A percentile compares a stretch with the other conserved stretches of the same genome.
phyloP scores from a whole-genome alignment of 495 filamentous ascomycete species.

The Tetracladium marchalianum region DNA sequence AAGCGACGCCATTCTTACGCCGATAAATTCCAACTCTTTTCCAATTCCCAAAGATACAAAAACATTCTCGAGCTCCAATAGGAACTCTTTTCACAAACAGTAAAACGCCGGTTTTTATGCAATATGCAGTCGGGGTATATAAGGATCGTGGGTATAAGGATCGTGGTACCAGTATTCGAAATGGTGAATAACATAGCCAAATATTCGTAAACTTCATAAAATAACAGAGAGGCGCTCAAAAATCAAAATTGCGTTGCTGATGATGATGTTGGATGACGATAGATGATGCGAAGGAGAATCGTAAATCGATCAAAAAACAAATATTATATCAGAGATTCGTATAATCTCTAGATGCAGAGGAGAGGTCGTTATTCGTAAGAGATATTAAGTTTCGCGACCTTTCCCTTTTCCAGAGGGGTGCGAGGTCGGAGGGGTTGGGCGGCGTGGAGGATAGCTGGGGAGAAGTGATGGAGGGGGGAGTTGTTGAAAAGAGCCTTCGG shows the following conservation, averaged over 20 bases:
- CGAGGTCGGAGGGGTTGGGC: conserved; percentile 9
- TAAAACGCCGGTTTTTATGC: conserved; percentile 16
- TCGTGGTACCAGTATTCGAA: conserved; percentile 18
- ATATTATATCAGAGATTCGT: conserved; percentile 10
- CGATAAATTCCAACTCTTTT: too few relatives aligned
- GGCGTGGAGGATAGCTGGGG: conserved; percentile 17
- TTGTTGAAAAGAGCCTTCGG: not conserved
- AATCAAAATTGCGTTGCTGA: too few relatives aligned
- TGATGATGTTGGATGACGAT: conserved; percentile 1
- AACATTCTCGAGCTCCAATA: too few relatives aligned
- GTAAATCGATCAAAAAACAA: conserved; percentile 14
- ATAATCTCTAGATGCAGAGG: conserved; percentile 8
- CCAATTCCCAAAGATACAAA: too few relatives aligned
- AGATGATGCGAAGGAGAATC: conserved; percentile 13
- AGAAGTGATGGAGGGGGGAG: conserved; percentile 8
- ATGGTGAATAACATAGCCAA: conserved; percentile 16
- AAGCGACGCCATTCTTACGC: too few relatives aligned
- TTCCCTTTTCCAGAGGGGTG: conserved; percentile 18
- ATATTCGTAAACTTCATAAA: conserved; percentile 18
- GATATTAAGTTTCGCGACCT: conserved; percentile 17
- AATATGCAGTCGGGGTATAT: conserved; percentile 17
- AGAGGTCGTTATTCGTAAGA: conserved; percentile 10
- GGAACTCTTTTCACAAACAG: not conserved
- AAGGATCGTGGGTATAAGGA: conserved; percentile 16
- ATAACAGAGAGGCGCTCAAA: not conserved